These are phyloP conservation scores for Ophiobolus disseminans DNA, from an alignment of 2,329 filamentous ascomycete species.

Conservation along the genomic window DNA sequence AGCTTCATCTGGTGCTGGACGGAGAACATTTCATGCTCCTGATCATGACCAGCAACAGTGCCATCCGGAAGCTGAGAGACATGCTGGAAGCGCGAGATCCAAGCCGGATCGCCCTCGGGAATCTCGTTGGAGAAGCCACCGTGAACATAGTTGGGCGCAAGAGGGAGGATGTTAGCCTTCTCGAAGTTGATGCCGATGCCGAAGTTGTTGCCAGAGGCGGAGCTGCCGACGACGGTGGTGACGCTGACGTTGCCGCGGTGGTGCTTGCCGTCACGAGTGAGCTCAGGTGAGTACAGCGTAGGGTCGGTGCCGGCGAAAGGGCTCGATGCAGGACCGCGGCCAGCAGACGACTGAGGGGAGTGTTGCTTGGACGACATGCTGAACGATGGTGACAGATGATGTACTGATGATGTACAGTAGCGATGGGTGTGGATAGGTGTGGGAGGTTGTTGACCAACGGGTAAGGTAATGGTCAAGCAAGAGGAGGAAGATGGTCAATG, in stretches of 20 bases:
- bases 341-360: slow-evolving; percentile 32
- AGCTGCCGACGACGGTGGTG: slow-evolving; percentile 17
- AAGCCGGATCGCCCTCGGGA: slow-evolving; percentile 21
- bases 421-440: slow-evolving; percentile 20
- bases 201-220: slow-evolving; percentile 11
- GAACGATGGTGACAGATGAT: slow-evolving; percentile 22
- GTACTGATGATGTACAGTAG: slow-evolving; percentile 28
- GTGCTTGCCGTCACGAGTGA: slow-evolving; percentile 20
- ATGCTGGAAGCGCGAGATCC: slow-evolving; percentile 36
- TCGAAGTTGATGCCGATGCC: slow-evolving; percentile 10
- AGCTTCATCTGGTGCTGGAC: slow-evolving; percentile 40
- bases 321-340: slow-evolving; percentile 29
- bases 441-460: slow-evolving; percentile 1
- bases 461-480: neutral
- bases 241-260: slow-evolving; percentile 14
- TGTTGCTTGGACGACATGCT: slow-evolving; percentile 39
- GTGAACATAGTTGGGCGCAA: slow-evolving; percentile 16
- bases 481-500: slow-evolving; percentile 18
- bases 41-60: slow-evolving; percentile 28
- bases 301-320: slow-evolving; percentile 38
- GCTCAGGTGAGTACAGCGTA: slow-evolving; percentile 38
- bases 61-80: slow-evolving; percentile 28
- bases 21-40: slow-evolving; percentile 30
- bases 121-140: slow-evolving; percentile 38
- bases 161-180: slow-evolving; percentile 21